phyloP scores from a whole-genome alignment of 441 rosid species.

The Rhodomyrtus psidioides region DNA sequence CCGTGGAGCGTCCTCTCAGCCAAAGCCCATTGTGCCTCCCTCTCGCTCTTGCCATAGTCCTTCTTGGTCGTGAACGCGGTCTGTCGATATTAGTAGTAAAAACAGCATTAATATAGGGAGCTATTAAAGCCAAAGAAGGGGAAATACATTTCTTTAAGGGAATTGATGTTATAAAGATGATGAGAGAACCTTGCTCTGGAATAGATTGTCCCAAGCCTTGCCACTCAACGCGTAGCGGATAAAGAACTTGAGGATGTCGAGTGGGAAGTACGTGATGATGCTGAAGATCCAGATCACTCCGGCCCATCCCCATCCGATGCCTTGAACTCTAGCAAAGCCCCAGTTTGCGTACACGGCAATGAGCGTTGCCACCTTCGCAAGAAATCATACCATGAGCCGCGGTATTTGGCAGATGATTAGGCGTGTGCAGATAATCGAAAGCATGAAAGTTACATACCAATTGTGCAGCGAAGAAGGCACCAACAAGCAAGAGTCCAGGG shows the following conservation, averaged over 20 bases:
- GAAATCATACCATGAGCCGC: not conserved
- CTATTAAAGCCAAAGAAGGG: not conserved
- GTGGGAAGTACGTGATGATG: slow-evolving; percentile 3
- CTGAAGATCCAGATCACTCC: slow-evolving; percentile 4
- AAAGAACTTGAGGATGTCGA: not conserved
- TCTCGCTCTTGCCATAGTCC: not conserved
- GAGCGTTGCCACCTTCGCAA: not conserved
- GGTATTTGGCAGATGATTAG: not conserved
- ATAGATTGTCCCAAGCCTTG: not conserved
- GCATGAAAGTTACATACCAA: not conserved
- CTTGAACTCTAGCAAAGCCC: not conserved
- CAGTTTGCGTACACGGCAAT: not conserved
- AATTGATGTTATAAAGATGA: not conserved
- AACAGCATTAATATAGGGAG: not conserved
- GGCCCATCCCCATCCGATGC: slow-evolving; percentile 6
- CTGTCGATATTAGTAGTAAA: not conserved
- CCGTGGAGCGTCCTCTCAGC: not conserved
- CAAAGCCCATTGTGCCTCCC: not conserved
- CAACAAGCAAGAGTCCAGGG: not conserved
- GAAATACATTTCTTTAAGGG: not conserved
- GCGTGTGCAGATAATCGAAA: not conserved
- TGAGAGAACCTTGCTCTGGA: not conserved
- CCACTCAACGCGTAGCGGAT: not conserved
- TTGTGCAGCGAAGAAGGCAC: slow-evolving; percentile 1
- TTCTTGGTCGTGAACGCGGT: not conserved